Evolutionary conservation across 1,139 yeast species (phyloP), one percentile per base, ranked within the genome.

Genomic region (Candida sanyaensis): DNA sequence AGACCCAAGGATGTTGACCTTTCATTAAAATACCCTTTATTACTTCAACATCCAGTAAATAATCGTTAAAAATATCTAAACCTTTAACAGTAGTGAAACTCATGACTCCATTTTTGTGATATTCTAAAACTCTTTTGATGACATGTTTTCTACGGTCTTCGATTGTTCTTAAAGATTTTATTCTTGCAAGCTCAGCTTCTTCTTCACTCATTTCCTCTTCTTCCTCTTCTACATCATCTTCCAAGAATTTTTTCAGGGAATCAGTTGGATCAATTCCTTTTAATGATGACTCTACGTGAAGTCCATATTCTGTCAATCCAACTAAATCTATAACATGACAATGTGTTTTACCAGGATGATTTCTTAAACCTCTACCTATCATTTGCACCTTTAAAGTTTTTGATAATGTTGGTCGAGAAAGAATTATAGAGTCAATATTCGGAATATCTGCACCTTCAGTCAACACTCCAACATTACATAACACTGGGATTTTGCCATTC

Each of bases 401-500:
- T 1, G 97, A 90, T 50, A 77, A 77, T 0, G 97, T 88, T 1
- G 97, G 97, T 37, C 97, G 70, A 4, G 90, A 88, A 31, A 92
- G 68, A 42, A 92, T 71, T 7, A 92, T 69, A 27, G 91, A 85
- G 61, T 92, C 98, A 49, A 92, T 87, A 54, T 86, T 85, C 2
- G 98, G 98, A 23, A 92, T 85, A 66, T 92, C 98, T 0, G 98
- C 90, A 0, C 99, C 99, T 64, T 93, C 99, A 0, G 97, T 92
- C 57, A 92, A 86, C 3, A 92, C 90, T 24, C 87, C 90, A 60
- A 96, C 96, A 60, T 93, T 93, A 65, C 95, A 80, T 28, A 92
- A 66, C 0, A 93, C 96, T 4, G 86, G 82, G 27, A 88, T 74
- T 13, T 74, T 60, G 0, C 96, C 92, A 1, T 66, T 57, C 51